Evolutionary conservation across 176 grass and related monocot genomes (phyloP).

Genomic region (Leersia perrieri): DNA sequence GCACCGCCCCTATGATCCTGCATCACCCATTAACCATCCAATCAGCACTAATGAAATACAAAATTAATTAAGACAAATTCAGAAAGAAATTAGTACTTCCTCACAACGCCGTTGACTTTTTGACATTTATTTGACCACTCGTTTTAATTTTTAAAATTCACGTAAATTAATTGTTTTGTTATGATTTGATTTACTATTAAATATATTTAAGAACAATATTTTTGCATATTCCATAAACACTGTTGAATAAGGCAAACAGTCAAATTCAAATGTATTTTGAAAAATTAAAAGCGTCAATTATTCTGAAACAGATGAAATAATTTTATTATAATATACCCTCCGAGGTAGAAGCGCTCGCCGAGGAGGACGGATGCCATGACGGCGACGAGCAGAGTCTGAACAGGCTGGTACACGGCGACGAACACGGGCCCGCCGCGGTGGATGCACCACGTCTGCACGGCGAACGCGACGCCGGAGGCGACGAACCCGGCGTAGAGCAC

Average conservation of each 20-base stretch:
- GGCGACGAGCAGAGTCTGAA: constrained; percentile 25
- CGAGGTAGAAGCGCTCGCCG: constrained; percentile 21
- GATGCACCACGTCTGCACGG: not conserved
- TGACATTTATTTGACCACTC: too few species aligned
- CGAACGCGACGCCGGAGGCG: not conserved
- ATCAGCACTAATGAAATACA: not conserved
- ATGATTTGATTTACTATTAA: too few species aligned
- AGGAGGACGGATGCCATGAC: constrained; percentile 19
- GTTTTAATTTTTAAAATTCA: too few species aligned
- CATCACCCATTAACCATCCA: not conserved
- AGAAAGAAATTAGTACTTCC: not conserved
- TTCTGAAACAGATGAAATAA: too few species aligned
- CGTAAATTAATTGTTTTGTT: too few species aligned
- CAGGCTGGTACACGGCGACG: constrained; percentile 10
- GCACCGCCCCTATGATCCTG: not conserved
- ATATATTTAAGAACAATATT: too few species aligned
- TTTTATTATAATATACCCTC: not conserved
- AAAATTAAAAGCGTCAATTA: too few species aligned
- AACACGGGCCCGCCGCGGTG: not conserved
- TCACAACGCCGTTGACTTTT: too few species aligned
- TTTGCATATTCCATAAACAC: too few species aligned
- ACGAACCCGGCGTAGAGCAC: constrained; percentile 69
- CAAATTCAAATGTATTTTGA: too few species aligned
- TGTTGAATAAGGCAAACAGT: too few species aligned
- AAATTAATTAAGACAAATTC: not conserved